phyloP scores from a whole-genome alignment of 129 eudicot species.

The Tagetes patula region DNA sequence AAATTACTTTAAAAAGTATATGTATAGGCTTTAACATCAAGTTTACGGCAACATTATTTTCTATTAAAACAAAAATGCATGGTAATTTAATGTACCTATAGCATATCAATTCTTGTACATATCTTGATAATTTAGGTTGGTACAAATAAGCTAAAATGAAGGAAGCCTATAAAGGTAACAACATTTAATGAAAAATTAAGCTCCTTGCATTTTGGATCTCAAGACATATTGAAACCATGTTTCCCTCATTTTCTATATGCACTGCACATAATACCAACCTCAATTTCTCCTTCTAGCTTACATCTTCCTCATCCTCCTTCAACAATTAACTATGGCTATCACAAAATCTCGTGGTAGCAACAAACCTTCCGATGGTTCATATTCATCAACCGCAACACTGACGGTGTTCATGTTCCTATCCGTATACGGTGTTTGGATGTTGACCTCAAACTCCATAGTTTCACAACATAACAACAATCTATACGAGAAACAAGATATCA shows the following conservation, averaged over 20 bases:
- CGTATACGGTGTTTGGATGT: constrained; percentile 60
- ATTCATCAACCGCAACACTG: constrained; percentile 45
- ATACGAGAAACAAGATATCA: constrained; percentile 1
- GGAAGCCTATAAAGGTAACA: constrained; percentile 23
- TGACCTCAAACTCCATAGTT: constrained; percentile 40
- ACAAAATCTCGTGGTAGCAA: constrained; percentile 46
- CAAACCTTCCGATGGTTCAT: constrained; percentile 49
- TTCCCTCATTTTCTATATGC: constrained; percentile 22
- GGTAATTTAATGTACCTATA: background rate
- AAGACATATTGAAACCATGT: constrained; percentile 21
- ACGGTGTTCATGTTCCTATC: constrained; percentile 47
- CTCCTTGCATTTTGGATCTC: constrained; percentile 53
- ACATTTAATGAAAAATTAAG: background rate
- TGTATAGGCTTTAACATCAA: too few species aligned
- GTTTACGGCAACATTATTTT: background rate
- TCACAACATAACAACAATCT: constrained; percentile 30
- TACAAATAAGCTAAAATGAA: constrained; percentile 27
- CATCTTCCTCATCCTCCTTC: constrained; percentile 3
- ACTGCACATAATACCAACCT: constrained; percentile 26
- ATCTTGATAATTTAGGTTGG: background rate
- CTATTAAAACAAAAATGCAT: background rate
- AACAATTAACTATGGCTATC: constrained; percentile 38
- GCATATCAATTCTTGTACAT: constrained; percentile 5
- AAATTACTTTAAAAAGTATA: too few species aligned
- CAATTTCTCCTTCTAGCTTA: constrained; percentile 22